phyloP scores from a whole-genome alignment of 306 rosid genomes.

The Quercus dentata region DNA sequence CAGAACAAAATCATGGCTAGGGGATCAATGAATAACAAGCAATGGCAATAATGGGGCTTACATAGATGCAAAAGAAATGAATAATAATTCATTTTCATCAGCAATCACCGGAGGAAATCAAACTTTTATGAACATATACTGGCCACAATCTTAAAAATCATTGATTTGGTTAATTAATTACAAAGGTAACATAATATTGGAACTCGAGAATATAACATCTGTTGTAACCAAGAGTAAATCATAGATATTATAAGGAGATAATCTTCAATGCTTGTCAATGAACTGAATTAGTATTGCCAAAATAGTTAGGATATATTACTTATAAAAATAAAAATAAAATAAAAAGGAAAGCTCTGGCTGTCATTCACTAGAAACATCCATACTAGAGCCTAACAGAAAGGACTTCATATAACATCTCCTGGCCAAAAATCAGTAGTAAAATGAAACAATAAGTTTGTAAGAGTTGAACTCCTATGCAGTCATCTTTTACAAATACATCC shows the following conservation, averaged over 20 bases:
- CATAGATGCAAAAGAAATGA: conserved; percentile 4
- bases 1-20: conserved; percentile 7
- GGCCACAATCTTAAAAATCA: background rate
- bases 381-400: background rate
- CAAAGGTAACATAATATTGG: background rate
- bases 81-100: background rate
- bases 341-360: background rate
- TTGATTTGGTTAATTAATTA: background rate
- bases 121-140: background rate
- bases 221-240: background rate
- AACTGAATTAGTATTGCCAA: background rate
- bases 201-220: background rate
- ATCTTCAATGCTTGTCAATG: background rate
- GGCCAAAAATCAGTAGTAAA: background rate
- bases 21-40: conserved; percentile 11
- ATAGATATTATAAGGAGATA: background rate
- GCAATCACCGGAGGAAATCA: background rate
- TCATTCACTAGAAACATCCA: background rate
- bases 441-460: background rate
- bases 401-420: background rate
- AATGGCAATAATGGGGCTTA: background rate
- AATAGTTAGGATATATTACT: background rate
- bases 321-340: background rate
- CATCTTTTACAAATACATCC: background rate
- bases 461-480: background rate